Conservation (phyloP, 371 early-diverging fungal species). For the Apophysomyces elegans region DNA sequence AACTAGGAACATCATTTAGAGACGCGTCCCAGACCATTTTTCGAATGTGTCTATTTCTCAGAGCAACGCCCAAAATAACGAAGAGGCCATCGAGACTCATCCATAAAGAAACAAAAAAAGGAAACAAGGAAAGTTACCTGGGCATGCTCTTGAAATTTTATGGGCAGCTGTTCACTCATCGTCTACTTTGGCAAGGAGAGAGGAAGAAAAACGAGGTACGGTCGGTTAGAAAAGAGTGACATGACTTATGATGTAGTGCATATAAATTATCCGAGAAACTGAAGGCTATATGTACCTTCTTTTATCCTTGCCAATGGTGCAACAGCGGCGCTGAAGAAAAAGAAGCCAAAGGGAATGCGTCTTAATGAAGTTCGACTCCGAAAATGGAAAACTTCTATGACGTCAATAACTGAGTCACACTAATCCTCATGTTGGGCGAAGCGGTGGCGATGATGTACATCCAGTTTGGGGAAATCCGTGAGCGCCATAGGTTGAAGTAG, state of each 20-base stretch:
- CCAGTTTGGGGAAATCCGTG: too few relatives aligned
- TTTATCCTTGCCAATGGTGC: slow-evolving; percentile 1
- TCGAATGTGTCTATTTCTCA: neutral
- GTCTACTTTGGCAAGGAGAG: neutral
- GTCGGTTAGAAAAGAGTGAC: neutral
- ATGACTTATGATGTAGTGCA: neutral
- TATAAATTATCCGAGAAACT: neutral
- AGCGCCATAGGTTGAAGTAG: too few relatives aligned
- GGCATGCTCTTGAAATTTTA: slow-evolving; percentile 93
- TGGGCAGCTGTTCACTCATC: slow-evolving; percentile 79
- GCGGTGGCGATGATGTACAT: too few relatives aligned
- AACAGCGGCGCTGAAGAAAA: slow-evolving; percentile 3
- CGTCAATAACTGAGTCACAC: too few relatives aligned
- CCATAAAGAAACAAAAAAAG: neutral
- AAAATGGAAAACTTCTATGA: too few relatives aligned
- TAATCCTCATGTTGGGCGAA: too few relatives aligned
- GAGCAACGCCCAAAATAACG: neutral
- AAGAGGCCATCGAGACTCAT: slow-evolving; percentile 4
- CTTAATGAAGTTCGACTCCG: too few relatives aligned
- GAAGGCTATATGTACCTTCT: neutral
- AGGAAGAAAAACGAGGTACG: neutral
- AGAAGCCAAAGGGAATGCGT: too few relatives aligned
- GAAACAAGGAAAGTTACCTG: slow-evolving; percentile 65
- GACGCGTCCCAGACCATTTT: neutral
- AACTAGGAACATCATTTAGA: slow-evolving; percentile 62